phyloP scores from a whole-genome alignment of 129 eudicot genomes.

The Sambucus nigra region DNA sequence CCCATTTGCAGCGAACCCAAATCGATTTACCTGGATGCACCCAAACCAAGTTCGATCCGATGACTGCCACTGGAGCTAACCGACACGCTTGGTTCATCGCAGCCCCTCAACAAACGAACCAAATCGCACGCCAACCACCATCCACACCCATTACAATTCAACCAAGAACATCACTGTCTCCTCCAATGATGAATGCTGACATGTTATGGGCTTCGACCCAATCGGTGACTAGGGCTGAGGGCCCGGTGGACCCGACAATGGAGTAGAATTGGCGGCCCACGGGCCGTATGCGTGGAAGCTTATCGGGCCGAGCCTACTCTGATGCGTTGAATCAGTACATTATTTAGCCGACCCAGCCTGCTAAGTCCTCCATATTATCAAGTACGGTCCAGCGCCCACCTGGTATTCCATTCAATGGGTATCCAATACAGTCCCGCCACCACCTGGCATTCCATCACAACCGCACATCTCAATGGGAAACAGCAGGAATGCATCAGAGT shows the following conservation, averaged over 20 bases:
- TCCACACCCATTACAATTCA: slow-evolving; percentile 20
- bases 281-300: slow-evolving; percentile 80
- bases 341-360: slow-evolving; percentile 38
- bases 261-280: slow-evolving; percentile 70
- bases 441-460: slow-evolving; percentile 39
- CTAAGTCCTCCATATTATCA: slow-evolving; percentile 40
- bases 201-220: slow-evolving; percentile 13
- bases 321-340: slow-evolving; percentile 48
- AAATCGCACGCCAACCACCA: slow-evolving; percentile 13
- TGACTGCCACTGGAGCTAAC: too few species aligned
- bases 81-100: slow-evolving; percentile 19
- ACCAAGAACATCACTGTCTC: slow-evolving; percentile 21
- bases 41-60: slow-evolving; percentile 15
- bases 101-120: slow-evolving; percentile 32
- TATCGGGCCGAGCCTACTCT: slow-evolving; percentile 52
- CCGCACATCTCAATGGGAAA: slow-evolving; percentile 21
- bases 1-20: slow-evolving; percentile 16
- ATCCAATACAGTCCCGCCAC: too few species aligned
- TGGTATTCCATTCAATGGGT: slow-evolving; percentile 9
- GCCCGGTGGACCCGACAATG: slow-evolving; percentile 16
- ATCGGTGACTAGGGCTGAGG: slow-evolving; percentile 24
- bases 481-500: slow-evolving; percentile 15
- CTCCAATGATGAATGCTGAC: slow-evolving; percentile 10
- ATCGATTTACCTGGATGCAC: slow-evolving; percentile 27
- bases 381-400: slow-evolving; percentile 29